phyloP scores from a whole-genome alignment of 2,329 filamentous ascomycete species.

The Trichoderma brevicompactum region DNA sequence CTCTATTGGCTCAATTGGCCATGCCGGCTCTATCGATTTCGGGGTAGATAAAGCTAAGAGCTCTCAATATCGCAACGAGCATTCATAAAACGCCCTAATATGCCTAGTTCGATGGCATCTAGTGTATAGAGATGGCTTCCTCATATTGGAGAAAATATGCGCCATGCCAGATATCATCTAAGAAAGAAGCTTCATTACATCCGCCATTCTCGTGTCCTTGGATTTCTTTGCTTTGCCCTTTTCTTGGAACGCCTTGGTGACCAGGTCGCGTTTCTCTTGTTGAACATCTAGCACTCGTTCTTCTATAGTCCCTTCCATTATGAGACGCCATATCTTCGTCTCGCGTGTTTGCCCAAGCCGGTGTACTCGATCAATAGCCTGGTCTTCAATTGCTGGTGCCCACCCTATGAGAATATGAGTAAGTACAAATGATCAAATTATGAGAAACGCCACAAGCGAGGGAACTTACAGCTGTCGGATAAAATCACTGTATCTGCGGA shows the following conservation, averaged over 20 bases:
- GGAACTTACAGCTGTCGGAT: slow-evolving; percentile 68
- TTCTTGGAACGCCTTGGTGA: slow-evolving; percentile 79
- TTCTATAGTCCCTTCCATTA: slow-evolving; percentile 81
- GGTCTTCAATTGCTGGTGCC: slow-evolving; percentile 91
- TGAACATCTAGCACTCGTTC: slow-evolving; percentile 81
- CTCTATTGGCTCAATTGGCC: not conserved
- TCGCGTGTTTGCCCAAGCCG: slow-evolving; percentile 79
- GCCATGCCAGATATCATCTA: not conserved
- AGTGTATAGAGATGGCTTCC: too few species aligned
- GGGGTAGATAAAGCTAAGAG: not conserved
- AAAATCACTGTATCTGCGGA: slow-evolving; percentile 85
- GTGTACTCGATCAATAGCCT: slow-evolving; percentile 87
- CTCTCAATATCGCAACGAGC: not conserved
- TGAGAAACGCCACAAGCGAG: too few species aligned
- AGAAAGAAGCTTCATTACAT: slow-evolving; percentile 49
- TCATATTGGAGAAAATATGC: not conserved
- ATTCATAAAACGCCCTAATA: not conserved
- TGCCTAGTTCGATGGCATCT: not conserved
- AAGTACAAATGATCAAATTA: too few species aligned
- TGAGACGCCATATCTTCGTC: slow-evolving; percentile 78
- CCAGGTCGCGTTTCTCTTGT: slow-evolving; percentile 75
- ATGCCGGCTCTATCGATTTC: not conserved
- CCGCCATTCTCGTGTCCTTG: slow-evolving; percentile 61
- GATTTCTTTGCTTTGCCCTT: slow-evolving; percentile 59
- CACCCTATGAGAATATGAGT: slow-evolving; percentile 59